phyloP scores from a whole-genome alignment of 495 filamentous ascomycete genomes.

The Penicillium lividum region DNA sequence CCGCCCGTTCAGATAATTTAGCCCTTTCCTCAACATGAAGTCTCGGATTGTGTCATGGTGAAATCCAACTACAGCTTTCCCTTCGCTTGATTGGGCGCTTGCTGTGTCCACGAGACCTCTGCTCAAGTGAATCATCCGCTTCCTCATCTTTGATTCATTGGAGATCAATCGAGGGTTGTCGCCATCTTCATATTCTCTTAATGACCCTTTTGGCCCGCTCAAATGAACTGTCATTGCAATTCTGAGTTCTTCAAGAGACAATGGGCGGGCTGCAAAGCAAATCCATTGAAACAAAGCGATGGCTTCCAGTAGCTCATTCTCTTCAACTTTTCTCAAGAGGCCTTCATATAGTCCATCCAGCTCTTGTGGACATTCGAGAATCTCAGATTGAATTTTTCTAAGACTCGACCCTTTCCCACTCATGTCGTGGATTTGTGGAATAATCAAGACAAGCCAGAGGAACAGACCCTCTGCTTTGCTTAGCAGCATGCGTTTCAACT shows the following conservation, averaged over 20 bases:
- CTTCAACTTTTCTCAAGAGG: not conserved
- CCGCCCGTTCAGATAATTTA: not conserved
- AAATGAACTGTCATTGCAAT: not conserved
- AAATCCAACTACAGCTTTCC: not conserved
- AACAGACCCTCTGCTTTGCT: not conserved
- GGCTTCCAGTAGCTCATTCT: not conserved
- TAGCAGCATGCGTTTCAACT: not conserved
- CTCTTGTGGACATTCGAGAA: not conserved
- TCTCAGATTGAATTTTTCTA: not conserved
- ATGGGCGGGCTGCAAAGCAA: not conserved
- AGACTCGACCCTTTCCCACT: not conserved
- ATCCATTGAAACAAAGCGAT: not conserved
- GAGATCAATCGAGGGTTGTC: not conserved
- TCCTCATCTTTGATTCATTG: not conserved
- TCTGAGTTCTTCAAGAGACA: not conserved
- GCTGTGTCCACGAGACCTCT: not conserved
- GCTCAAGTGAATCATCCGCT: not conserved
- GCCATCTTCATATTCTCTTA: not conserved
- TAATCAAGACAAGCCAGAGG: conserved; percentile 1
- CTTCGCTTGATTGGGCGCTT: not conserved
- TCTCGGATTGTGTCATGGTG: not conserved
- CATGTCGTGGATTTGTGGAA: conserved; percentile 1
- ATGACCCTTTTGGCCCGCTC: not conserved
- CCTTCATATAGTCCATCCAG: not conserved
- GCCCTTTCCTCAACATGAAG: not conserved